phyloP scores from a whole-genome alignment of 2,329 filamentous ascomycete species.

The Tolypocladium amazonense region DNA sequence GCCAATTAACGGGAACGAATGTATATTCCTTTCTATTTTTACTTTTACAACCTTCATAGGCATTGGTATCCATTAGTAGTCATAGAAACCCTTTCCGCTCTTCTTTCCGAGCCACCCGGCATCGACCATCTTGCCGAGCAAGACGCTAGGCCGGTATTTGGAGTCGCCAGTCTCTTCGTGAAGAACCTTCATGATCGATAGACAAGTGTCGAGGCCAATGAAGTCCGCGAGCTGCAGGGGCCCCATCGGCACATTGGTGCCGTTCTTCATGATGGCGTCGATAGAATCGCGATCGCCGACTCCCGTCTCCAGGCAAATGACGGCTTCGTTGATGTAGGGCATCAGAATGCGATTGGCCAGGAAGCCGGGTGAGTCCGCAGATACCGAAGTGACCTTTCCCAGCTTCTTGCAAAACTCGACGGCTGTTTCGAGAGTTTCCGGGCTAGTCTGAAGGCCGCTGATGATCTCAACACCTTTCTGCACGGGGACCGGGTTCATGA shows the following conservation, averaged over 20 bases:
- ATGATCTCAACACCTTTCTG: slow-evolving; percentile 99
- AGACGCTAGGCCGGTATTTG: slow-evolving; percentile 84
- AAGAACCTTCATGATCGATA: slow-evolving; percentile 94
- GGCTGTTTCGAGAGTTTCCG: slow-evolving; percentile 70
- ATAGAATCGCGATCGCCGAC: slow-evolving; percentile 86
- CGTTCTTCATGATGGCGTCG: slow-evolving; percentile 98
- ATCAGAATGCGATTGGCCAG: slow-evolving; percentile 94
- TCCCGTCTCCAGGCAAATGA: slow-evolving; percentile 91
- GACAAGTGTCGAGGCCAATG: slow-evolving; percentile 90
- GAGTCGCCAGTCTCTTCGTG: slow-evolving; percentile 86
- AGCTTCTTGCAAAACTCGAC: slow-evolving; percentile 80
- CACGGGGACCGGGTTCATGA: slow-evolving; percentile 97
- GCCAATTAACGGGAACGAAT: too few species aligned
- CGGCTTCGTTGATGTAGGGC: slow-evolving; percentile 98
- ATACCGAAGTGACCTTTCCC: slow-evolving; percentile 84
- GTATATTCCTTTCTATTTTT: neutral
- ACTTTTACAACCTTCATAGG: neutral
- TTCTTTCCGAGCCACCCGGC: slow-evolving; percentile 98
- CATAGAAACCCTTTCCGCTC: slow-evolving; percentile 90
- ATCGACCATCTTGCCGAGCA: slow-evolving; percentile 92
- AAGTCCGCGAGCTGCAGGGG: slow-evolving; percentile 91
- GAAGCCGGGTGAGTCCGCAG: slow-evolving; percentile 86
- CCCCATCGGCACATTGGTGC: slow-evolving; percentile 97
- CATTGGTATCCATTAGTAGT: slow-evolving; percentile 46
- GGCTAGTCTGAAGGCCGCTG: slow-evolving; percentile 80